A percentile compares a stretch with the other conserved stretches of the same genome.
Conservation (phyloP, 1,284 basidiomycete species). For the Athelia sp. region DNA sequence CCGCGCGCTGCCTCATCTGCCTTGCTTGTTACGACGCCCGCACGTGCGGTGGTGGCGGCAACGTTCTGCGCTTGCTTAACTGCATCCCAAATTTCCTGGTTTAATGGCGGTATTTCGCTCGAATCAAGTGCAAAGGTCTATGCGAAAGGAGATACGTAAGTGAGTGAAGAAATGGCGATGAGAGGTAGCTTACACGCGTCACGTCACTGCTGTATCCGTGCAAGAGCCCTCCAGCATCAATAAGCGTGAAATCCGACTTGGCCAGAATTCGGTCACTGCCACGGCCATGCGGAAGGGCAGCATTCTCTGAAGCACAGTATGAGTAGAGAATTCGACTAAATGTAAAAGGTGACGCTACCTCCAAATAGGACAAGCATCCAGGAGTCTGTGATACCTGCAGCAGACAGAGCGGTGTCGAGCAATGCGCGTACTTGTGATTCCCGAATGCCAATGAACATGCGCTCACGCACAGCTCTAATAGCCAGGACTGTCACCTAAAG, state of each 20-base stretch:
- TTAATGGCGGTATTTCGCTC: slow-evolving; percentile 49
- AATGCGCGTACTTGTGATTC: slow-evolving; percentile 65
- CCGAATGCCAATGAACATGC: slow-evolving; percentile 67
- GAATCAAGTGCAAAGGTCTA: slow-evolving; percentile 68
- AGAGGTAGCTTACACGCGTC: slow-evolving; percentile 52
- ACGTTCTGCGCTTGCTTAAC: slow-evolving; percentile 63
- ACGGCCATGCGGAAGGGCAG: slow-evolving; percentile 79
- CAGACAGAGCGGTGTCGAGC: slow-evolving; percentile 48
- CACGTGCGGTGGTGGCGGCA: slow-evolving; percentile 45
- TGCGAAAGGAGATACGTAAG: background rate
- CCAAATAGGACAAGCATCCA: slow-evolving; percentile 74
- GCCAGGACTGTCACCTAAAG: slow-evolving; percentile 69
- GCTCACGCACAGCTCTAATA: slow-evolving; percentile 60
- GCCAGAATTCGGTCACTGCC: slow-evolving; percentile 63
- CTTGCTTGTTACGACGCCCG: slow-evolving; percentile 43
- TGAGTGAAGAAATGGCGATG: background rate
- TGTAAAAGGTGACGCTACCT: slow-evolving; percentile 36
- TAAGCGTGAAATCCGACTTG: slow-evolving; percentile 64
- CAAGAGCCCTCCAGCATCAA: slow-evolving; percentile 70
- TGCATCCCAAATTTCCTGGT: slow-evolving; percentile 60
- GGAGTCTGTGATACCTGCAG: slow-evolving; percentile 52
- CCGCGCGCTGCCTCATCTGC: slow-evolving; percentile 69
- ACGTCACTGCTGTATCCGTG: slow-evolving; percentile 77
- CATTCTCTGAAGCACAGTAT: slow-evolving; percentile 53
- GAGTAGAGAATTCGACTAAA: background rate